Conservation (phyloP, 2,329 filamentous ascomycete species). For the Claviceps maximensis region DNA sequence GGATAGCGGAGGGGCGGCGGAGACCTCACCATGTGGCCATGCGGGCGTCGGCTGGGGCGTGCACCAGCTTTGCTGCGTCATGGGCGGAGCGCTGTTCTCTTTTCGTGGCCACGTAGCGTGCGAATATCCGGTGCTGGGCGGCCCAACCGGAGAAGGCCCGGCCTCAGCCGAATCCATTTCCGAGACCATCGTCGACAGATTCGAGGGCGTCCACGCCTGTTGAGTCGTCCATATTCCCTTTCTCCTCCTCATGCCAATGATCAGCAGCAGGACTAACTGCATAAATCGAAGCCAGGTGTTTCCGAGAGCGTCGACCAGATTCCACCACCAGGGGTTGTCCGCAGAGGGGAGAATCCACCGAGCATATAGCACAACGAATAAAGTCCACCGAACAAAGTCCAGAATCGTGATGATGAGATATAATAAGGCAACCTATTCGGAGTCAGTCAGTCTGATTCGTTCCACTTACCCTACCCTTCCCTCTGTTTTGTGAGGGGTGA, state of each 20-base stretch:
- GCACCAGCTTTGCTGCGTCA: neutral
- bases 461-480: too few species aligned
- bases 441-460: neutral
- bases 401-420: constrained; percentile 3
- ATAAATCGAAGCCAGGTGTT: constrained; percentile 6
- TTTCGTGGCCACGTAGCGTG: neutral
- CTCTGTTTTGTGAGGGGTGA: too few species aligned
- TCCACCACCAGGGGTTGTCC: constrained; percentile 6
- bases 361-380: constrained; percentile 5
- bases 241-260: constrained; percentile 5
- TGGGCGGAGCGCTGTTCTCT: neutral
- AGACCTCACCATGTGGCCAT: constrained; percentile 4
- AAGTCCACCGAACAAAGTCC: constrained; percentile 5
- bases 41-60: neutral
- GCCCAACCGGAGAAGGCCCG: constrained; percentile 2
- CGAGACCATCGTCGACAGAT: neutral
- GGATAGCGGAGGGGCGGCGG: neutral
- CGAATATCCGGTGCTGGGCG: constrained; percentile 2
- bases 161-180: constrained; percentile 3
- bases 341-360: constrained; percentile 3
- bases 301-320: constrained; percentile 4
- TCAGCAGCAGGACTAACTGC: constrained; percentile 2
- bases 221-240: constrained; percentile 7
- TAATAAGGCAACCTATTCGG: constrained; percentile 2
- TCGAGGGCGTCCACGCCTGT: constrained; percentile 1